Conservation (phyloP, 192 early-diverging fungal genomes). For the Oehlia diaphana region DNA sequence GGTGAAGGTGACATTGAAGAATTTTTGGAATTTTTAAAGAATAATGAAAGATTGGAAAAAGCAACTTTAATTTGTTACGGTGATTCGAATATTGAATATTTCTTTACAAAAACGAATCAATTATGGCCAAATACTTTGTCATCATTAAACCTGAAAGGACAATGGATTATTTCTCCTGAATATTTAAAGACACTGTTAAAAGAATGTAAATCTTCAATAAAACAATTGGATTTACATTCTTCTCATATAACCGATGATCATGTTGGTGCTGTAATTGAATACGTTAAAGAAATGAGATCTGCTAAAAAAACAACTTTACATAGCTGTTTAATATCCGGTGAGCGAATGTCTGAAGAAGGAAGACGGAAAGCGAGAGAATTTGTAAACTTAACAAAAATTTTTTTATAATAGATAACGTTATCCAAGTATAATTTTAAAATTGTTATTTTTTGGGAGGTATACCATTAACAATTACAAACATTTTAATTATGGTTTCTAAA, state of each 20-base stretch:
- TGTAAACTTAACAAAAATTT: neutral
- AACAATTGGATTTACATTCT: conserved; percentile 8
- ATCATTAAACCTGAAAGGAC: conserved; percentile 7
- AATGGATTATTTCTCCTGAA: conserved; percentile 11
- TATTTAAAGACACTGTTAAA: neutral
- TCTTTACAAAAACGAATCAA: neutral
- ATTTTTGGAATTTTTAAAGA: conserved; percentile 1
- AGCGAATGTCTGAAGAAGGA: neutral
- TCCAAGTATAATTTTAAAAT: neutral
- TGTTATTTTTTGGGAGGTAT: no score
- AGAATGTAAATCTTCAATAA: conserved; percentile 8
- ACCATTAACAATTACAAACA: no score
- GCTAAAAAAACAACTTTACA: conserved; percentile 1
- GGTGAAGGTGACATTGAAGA: neutral
- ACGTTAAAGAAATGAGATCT: conserved; percentile 6
- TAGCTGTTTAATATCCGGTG: conserved; percentile 4
- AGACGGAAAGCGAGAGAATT: neutral
- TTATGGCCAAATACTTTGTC: conserved; percentile 4
- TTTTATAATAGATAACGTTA: neutral
- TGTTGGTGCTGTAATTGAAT: neutral
- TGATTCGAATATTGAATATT: conserved; percentile 3
- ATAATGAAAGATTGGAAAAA: neutral
- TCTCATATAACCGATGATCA: conserved; percentile 12
- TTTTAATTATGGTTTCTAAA: no score
- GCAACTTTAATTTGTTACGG: conserved; percentile 2